Evolutionary conservation across 1,139 yeast genomes (phyloP).

Genomic region (Candida sanyaensis): DNA sequence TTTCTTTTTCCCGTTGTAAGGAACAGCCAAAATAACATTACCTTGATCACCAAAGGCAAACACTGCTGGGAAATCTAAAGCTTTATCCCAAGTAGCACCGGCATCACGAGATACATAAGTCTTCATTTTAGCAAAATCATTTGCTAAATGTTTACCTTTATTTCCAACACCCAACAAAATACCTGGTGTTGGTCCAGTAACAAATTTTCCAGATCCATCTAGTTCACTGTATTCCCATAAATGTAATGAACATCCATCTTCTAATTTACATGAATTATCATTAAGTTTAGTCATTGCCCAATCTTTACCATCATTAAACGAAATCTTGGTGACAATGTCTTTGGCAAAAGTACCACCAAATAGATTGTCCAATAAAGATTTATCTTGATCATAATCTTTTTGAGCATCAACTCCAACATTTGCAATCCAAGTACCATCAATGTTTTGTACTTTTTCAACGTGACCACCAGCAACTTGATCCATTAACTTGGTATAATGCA

Average conservation of each 20-base stretch:
- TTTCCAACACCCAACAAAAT: slow-evolving; percentile 63
- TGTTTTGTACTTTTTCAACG: slow-evolving; percentile 54
- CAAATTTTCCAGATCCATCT: slow-evolving; percentile 56
- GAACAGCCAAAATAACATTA: slow-evolving; percentile 67
- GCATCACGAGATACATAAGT: slow-evolving; percentile 79
- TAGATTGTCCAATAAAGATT: slow-evolving; percentile 27
- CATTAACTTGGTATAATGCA: slow-evolving; percentile 49
- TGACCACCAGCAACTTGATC: slow-evolving; percentile 46
- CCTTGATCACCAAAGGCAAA: slow-evolving; percentile 82
- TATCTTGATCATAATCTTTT: slow-evolving; percentile 16
- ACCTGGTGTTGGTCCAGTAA: slow-evolving; percentile 75
- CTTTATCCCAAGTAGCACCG: slow-evolving; percentile 68
- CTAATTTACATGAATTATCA: slow-evolving; percentile 48
- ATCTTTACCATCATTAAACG: slow-evolving; percentile 65
- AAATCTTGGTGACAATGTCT: slow-evolving; percentile 32
- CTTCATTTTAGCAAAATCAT: slow-evolving; percentile 27
- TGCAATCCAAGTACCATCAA: slow-evolving; percentile 75
- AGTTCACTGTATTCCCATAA: slow-evolving; percentile 50
- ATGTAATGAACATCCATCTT: slow-evolving; percentile 58
- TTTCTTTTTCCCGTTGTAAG: slow-evolving; percentile 31
- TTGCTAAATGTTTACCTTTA: slow-evolving; percentile 39
- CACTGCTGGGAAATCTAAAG: slow-evolving; percentile 54
- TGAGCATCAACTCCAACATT: slow-evolving; percentile 33
- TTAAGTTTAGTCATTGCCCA: slow-evolving; percentile 57
- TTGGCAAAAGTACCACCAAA: slow-evolving; percentile 26